A percentile compares a stretch with the other conserved stretches of the same genome.
Evolutionary conservation across 2,329 filamentous ascomycete species (phyloP).

Genomic region (Amauroascus verrucosus): DNA sequence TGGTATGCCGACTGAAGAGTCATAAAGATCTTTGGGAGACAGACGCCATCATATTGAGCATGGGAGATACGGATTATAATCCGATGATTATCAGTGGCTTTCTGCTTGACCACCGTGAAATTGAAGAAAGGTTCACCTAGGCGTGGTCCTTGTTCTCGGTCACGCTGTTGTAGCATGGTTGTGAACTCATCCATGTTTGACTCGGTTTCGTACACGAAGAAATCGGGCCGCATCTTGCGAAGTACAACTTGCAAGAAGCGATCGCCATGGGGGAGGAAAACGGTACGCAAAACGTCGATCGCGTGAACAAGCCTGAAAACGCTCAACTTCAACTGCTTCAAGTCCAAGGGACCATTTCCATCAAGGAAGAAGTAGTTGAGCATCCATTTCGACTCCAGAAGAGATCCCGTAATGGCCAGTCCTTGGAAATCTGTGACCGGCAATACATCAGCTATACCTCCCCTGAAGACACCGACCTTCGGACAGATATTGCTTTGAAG

Average conservation of each 20-base stretch:
- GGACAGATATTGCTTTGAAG: constrained; percentile 37
- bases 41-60: constrained; percentile 61
- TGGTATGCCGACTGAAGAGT: constrained; percentile 50
- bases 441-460: constrained; percentile 43
- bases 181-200: constrained; percentile 44
- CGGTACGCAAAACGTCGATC: constrained; percentile 57
- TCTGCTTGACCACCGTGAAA: constrained; percentile 43
- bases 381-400: constrained; percentile 48
- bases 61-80: constrained; percentile 48
- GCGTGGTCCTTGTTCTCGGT: constrained; percentile 47
- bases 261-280: constrained; percentile 48
- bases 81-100: constrained; percentile 37
- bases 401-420: constrained; percentile 49
- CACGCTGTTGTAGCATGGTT: constrained; percentile 45
- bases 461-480: constrained; percentile 37
- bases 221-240: constrained; percentile 42
- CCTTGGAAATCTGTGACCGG: constrained; percentile 48
- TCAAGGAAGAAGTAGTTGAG: constrained; percentile 55
- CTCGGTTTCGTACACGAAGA: constrained; percentile 44
- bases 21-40: constrained; percentile 50
- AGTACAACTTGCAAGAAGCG: constrained; percentile 50
- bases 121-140: constrained; percentile 52
- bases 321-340: constrained; percentile 37
- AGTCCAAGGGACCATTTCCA: constrained; percentile 38
- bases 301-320: constrained; percentile 45